A percentile compares a stretch with the other conserved stretches of the same genome.
phyloP scores from a whole-genome alignment of 2,329 filamentous ascomycete species.

The Apiospora koreana region DNA sequence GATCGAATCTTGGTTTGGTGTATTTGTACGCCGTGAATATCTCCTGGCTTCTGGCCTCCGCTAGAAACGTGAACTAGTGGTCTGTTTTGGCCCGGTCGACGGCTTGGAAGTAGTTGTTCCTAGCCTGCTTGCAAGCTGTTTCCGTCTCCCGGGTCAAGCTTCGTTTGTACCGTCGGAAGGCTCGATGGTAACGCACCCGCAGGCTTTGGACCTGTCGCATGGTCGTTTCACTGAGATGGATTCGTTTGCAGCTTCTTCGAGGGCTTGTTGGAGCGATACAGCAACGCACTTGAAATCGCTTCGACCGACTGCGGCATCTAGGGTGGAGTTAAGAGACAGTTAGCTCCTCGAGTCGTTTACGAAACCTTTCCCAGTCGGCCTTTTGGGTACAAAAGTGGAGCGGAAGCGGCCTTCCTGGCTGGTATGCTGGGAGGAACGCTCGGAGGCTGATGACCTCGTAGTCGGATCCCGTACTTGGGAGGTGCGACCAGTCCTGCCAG shows the following conservation, averaged over 20 bases:
- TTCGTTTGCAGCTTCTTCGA: not conserved
- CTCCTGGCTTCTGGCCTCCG: not conserved
- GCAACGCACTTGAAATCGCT: too few relatives aligned
- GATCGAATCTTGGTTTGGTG: not conserved
- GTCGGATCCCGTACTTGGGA: too few relatives aligned
- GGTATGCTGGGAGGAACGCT: too few relatives aligned
- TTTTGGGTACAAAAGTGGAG: too few relatives aligned
- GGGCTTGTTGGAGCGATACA: not conserved
- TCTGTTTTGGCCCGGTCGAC: not conserved
- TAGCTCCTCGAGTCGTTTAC: too few relatives aligned
- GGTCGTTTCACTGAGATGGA: not conserved
- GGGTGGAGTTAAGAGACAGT: too few relatives aligned
- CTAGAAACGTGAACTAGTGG: not conserved
- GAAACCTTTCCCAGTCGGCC: too few relatives aligned
- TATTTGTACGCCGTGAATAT: not conserved
- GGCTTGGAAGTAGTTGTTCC: not conserved
- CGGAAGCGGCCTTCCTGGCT: too few relatives aligned
- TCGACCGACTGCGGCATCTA: too few relatives aligned
- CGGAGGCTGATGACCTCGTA: too few relatives aligned
- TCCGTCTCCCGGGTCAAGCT: not conserved
- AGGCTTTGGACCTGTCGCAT: slow-evolving; percentile 8
- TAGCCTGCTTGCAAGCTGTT: not conserved
- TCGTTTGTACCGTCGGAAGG: slow-evolving; percentile 1
- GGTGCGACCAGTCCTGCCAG: too few relatives aligned
- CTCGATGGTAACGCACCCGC: not conserved